These are phyloP conservation scores for Lipomyces yamadae DNA, from an alignment of 805 yeast genomes.

Conservation along the genomic window DNA sequence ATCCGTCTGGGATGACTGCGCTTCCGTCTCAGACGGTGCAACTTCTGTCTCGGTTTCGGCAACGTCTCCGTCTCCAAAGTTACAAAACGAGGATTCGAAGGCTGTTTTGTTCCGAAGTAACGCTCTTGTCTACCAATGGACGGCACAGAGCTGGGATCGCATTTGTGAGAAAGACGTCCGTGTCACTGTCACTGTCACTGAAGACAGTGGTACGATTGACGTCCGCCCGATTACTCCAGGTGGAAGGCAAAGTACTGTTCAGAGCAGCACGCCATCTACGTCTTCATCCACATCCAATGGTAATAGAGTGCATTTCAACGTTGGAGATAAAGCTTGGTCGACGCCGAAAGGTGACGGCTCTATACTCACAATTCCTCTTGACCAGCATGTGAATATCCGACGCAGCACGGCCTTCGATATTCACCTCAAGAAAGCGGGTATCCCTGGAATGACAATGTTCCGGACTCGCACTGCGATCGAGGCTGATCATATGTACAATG, in stretches of 20 bases:
- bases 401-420: constrained; percentile 39
- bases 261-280: constrained; percentile 1
- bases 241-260: not conserved
- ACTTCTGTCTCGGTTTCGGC: constrained; percentile 1
- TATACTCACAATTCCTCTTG: constrained; percentile 27
- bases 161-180: constrained; percentile 29
- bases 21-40: constrained; percentile 17
- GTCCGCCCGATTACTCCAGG: constrained; percentile 33
- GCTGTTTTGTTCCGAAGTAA: constrained; percentile 30
- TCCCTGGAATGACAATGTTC: constrained; percentile 36
- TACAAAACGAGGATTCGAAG: constrained; percentile 19
- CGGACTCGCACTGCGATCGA: constrained; percentile 37
- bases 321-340: constrained; percentile 21
- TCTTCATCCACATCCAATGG: constrained; percentile 11
- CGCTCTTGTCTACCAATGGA: constrained; percentile 39
- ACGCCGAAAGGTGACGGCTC: constrained; percentile 15
- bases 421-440: constrained; percentile 31
- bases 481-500: constrained; percentile 38
- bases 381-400: constrained; percentile 25
- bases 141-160: constrained; percentile 33
- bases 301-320: constrained; percentile 21
- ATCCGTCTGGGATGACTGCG: constrained; percentile 13
- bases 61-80: constrained; percentile 12
- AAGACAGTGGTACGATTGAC: constrained; percentile 32
- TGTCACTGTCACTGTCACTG: constrained; percentile 29